Base-by-base conservation (phyloP, 495 filamentous ascomycete genomes). In the Wilcoxina mikolae region DNA sequence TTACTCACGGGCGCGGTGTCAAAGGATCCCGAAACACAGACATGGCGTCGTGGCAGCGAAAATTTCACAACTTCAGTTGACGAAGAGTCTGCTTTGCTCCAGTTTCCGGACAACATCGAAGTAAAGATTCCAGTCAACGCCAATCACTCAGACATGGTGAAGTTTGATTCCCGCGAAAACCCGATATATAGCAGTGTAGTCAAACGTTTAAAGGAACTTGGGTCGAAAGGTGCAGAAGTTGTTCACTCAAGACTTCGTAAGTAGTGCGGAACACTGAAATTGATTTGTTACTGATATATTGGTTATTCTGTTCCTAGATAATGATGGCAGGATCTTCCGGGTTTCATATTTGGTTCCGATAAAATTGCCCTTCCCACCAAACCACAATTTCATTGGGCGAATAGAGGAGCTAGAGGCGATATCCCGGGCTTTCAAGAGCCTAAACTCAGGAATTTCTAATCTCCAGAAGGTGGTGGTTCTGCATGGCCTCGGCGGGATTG, bases 401-500 rank as follows among this genome's bases (percentile, higher is more conserved):
- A 3, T 23, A 1, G 2, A 24, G 24, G 56, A 58, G 15, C 51
- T 55, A 9, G 3, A 18, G 1, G 0, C 42, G 7, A 55, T 58
- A 1, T 22, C 54, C n/a, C 15, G 12, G 12, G 35, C 15, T 15
- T 39, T 39, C 35, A 11, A 41, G 9, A 15, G 2, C 3, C 12
- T 57, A 17, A 2, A 50, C 12, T 47, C 28, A 4, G 10, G n/a
- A 28, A 0, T 22, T 35, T 28, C 3, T 5, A 22, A 10, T 25
- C n/a, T n/a, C n/a, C 0, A 10, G 5, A 27, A 41, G 5, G 22
- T 31, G n/a, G 20, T 58, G 4, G 58, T 55, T 26, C 39, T 60
- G 1, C 39, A 48, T 28, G 56, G 58, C 5, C 29, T 55, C 3
- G 58, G 58, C 0, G 58, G 58, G 12, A 55, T 58, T 0, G 58